Percentiles rank a stretch among this genome's conserved stretches.
phyloP scores from a whole-genome alignment of 768 basidiomycete species.

The Suillus tomentosus region DNA sequence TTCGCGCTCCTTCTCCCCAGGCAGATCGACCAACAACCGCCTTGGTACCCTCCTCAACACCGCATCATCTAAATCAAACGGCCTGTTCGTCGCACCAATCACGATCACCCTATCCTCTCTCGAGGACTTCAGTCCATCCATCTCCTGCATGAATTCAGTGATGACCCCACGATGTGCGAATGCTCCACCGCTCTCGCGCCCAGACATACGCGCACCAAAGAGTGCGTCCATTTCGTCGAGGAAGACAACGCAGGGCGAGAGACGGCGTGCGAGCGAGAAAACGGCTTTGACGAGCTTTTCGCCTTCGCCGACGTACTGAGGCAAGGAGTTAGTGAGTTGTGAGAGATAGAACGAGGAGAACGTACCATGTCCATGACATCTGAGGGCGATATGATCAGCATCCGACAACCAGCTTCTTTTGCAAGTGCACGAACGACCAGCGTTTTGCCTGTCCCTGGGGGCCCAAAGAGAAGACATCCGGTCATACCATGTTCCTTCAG shows the following conservation, averaged over 20 bases:
- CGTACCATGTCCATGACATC: constrained; percentile 96
- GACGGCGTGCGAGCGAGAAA: constrained; percentile 80
- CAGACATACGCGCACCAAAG: constrained; percentile 82
- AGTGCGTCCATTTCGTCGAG: constrained; percentile 94
- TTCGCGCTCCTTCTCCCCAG: constrained; percentile 81
- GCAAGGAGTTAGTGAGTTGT: constrained; percentile 12
- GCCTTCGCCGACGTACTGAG: constrained; percentile 84
- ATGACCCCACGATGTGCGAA: constrained; percentile 86
- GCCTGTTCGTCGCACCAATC: constrained; percentile 92
- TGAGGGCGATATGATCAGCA: constrained; percentile 88
- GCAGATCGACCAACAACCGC: constrained; percentile 84
- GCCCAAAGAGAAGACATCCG: constrained; percentile 90
- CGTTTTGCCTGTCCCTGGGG: constrained; percentile 93
- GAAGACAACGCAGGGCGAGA: constrained; percentile 93
- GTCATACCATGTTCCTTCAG: constrained; percentile 90
- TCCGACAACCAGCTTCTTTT: constrained; percentile 90
- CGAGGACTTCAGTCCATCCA: constrained; percentile 88
- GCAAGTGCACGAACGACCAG: constrained; percentile 88
- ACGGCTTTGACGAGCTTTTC: constrained; percentile 89
- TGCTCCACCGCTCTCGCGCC: constrained; percentile 74
- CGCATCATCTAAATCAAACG: constrained; percentile 90
- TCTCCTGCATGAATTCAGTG: constrained; percentile 94
- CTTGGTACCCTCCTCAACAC: constrained; percentile 87
- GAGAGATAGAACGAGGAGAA: constrained; percentile 13
- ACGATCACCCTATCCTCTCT: constrained; percentile 83